These are phyloP conservation scores for Cerioporus squamosus DNA, from an alignment of 1,284 basidiomycete species.

Conservation along the genomic window DNA sequence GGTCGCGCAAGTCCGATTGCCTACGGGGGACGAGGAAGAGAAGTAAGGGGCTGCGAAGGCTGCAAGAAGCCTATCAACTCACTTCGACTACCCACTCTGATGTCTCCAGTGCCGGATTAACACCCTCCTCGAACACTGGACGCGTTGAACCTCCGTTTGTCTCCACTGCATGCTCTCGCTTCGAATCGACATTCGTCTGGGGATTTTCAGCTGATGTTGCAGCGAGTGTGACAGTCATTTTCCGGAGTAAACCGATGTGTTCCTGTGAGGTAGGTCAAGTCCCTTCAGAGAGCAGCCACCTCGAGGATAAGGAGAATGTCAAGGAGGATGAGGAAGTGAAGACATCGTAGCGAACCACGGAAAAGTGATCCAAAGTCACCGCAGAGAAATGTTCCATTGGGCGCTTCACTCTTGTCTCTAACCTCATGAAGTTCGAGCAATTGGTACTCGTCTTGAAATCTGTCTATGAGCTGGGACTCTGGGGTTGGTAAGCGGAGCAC, in stretches of 20 bases:
- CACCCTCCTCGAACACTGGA: neutral
- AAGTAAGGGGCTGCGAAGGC: neutral
- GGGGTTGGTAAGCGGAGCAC: no score
- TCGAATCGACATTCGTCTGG: neutral
- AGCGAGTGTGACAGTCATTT: no score
- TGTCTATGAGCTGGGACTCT: no score
- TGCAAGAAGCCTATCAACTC: neutral
- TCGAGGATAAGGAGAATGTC: neutral
- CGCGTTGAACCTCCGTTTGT: neutral
- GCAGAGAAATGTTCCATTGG: no score
- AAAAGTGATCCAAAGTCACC: neutral
- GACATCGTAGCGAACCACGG: neutral
- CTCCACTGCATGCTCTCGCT: neutral
- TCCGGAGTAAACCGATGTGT: no score
- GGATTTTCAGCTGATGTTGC: no score
- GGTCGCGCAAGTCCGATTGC: constrained; percentile 8
- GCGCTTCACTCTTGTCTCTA: no score
- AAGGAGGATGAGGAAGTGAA: neutral
- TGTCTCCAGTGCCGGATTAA: constrained; percentile 18
- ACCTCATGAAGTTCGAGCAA: no score
- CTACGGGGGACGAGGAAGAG: no score
- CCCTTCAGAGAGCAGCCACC: neutral
- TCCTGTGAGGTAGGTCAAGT: neutral
- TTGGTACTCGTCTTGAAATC: no score
- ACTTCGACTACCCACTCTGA: constrained; percentile 15